A percentile compares a stretch with the other conserved stretches of the same genome.
phyloP scores from a whole-genome alignment of 768 basidiomycete species.

The Flagelloscypha sp. region DNA sequence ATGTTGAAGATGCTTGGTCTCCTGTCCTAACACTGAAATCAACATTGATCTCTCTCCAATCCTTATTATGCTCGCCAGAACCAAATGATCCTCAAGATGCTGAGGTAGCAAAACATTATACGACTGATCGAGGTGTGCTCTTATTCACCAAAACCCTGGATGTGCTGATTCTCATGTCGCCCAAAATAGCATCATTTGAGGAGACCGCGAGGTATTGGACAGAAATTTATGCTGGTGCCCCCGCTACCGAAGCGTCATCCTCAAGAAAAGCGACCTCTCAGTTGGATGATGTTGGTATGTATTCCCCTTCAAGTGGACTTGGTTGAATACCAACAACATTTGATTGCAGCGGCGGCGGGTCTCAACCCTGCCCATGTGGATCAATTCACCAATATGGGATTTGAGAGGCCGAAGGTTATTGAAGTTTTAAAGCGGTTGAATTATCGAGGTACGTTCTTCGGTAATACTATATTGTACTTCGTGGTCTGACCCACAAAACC shows the following conservation, averaged over 20 bases:
- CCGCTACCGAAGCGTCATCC: constrained; percentile 35
- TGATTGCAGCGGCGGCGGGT: no score
- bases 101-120: constrained; percentile 95
- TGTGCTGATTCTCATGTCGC: no score
- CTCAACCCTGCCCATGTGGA: constrained; percentile 78
- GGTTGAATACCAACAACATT: no score
- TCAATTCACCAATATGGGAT: constrained; percentile 77
- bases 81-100: constrained; percentile 97
- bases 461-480: no score
- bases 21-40: constrained; percentile 94
- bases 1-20: constrained; percentile 77
- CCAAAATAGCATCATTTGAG: no score
- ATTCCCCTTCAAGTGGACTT: constrained; percentile 37
- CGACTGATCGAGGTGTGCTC: constrained; percentile 73
- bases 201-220: constrained; percentile 94
- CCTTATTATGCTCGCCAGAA: constrained; percentile 86
- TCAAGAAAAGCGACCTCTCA: constrained; percentile 19
- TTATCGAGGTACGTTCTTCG: no score
- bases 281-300: constrained; percentile 43
- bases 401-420: constrained; percentile 77
- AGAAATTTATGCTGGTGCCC: constrained; percentile 80
- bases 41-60: constrained; percentile 91
- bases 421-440: constrained; percentile 84
- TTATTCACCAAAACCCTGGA: no score
- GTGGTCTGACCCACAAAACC: no score